Evolutionary conservation across 352 stramenopile species (phyloP), one percentile per base, ranked within the genome.

Genomic region (Pythium folliculosum): DNA sequence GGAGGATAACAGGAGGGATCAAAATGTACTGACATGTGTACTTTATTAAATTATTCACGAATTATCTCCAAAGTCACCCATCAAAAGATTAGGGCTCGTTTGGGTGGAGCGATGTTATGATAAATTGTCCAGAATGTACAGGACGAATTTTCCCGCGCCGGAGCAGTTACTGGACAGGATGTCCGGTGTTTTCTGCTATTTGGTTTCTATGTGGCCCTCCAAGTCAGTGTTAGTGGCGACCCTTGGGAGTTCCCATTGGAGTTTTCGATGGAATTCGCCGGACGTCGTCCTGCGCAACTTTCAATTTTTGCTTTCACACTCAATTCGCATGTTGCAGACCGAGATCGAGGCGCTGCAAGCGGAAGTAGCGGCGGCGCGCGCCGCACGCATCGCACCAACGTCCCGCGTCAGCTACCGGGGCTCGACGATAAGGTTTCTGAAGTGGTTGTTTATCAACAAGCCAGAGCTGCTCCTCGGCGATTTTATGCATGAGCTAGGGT

Each of bases 391-490:
- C 43, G 40, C 55, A 23, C 40, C 38, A 5, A 63, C 40, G 43
- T 53, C 55, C n/a, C 40, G 40, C 17, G 52, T 16, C 35, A 63
- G 40, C 38, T 53, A 53, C n/a, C 55, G 55, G 21, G n/a, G 23
- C 43, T 53, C 38, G 3, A 63, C 23, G 0, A 44, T 53, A 17
- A 27, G 55, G 40, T 63, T 53, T 14, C 5, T 63, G 22, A 52
- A 63, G 38, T 63, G 55, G 55, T 43, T 63, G 55, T 44, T 52
- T n/a, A 14, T 32, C 6, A 63, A 52, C 55, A 63, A 63, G 55
- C 55, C 55, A 0, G 4, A 63, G 12, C 17, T 63, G 13, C 43
- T 63, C 16, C 23, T 44, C 1, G 10, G 8, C 22, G 55, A 23
- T 7, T 63, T 63, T 27, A 22, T 44, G 7, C 25, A 27, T 12